These are phyloP conservation scores for Leccinum pellstonianum DNA, from an alignment of 768 basidiomycete genomes.

Conservation along the genomic window DNA sequence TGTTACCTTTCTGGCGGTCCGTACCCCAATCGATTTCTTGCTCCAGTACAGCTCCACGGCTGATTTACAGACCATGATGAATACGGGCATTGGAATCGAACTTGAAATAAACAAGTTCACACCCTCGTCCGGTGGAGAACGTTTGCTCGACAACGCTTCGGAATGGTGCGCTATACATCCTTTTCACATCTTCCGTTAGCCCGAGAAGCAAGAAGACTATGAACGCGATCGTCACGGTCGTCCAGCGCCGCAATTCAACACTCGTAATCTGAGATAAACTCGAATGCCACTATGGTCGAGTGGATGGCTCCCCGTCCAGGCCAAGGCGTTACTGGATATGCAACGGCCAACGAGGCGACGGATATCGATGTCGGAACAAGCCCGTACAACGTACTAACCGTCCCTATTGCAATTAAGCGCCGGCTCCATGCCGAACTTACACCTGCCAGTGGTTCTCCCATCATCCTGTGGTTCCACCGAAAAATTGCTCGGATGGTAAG, in stretches of 20 bases:
- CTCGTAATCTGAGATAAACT: background rate
- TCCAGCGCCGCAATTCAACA: slow-evolving; percentile 22
- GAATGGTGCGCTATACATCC: slow-evolving; percentile 10
- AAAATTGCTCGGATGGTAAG: slow-evolving; percentile 8
- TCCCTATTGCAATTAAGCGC: slow-evolving; percentile 15
- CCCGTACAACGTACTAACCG: slow-evolving; percentile 7
- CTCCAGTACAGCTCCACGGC: background rate
- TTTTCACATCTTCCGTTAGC: slow-evolving; percentile 16
- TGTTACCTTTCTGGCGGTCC: background rate
- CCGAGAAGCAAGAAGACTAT: slow-evolving; percentile 20
- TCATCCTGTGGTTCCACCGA: background rate
- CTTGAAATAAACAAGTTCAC: background rate
- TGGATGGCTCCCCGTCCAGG: slow-evolving; percentile 23
- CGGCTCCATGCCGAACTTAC: slow-evolving; percentile 6
- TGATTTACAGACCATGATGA: background rate
- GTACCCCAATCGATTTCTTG: background rate
- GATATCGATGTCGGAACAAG: slow-evolving; percentile 15
- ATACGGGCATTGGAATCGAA: background rate
- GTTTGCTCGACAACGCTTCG: background rate
- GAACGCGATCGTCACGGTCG: slow-evolving; percentile 10
- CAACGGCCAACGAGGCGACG: slow-evolving; percentile 6
- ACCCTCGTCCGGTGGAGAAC: slow-evolving; percentile 1
- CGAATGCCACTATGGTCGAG: slow-evolving; percentile 16
- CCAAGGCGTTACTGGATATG: slow-evolving; percentile 16
- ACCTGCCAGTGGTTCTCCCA: background rate